Conservation (phyloP, 108 stramenopile genomes). For the Cyclotella cryptica region DNA sequence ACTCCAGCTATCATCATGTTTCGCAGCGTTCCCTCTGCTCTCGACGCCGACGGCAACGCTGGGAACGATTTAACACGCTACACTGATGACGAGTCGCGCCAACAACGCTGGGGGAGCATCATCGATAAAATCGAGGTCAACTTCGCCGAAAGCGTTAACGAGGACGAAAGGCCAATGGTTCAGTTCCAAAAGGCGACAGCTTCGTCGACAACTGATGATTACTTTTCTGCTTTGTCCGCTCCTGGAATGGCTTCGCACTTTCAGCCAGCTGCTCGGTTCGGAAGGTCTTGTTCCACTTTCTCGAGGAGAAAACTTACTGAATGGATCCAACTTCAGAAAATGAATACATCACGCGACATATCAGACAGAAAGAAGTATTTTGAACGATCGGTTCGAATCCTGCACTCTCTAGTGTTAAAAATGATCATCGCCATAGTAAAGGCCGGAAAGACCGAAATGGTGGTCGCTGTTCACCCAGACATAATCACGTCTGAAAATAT, state of each 20-base stretch:
- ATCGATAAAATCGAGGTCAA: background rate
- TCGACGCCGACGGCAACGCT: too few relatives aligned
- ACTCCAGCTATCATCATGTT: too few relatives aligned
- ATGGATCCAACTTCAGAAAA: background rate
- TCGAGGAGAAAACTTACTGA: background rate
- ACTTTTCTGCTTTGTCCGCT: background rate
- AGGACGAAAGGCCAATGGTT: background rate
- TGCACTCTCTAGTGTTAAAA: background rate
- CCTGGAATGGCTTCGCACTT: background rate
- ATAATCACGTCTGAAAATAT: constrained; percentile 8
- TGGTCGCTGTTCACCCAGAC: background rate
- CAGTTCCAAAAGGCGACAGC: background rate
- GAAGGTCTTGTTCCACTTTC: background rate
- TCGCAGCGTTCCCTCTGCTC: too few relatives aligned
- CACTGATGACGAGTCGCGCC: background rate
- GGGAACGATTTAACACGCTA: too few relatives aligned
- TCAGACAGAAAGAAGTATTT: background rate
- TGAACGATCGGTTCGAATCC: background rate
- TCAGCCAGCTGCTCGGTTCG: background rate
- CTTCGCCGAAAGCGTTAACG: background rate
- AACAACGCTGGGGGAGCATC: background rate
- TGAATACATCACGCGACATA: background rate
- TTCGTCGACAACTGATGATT: background rate
- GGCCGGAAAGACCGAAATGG: background rate
- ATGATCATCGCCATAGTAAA: background rate